Conservation (phyloP, 371 early-diverging fungal species). For the Thermomucor indicae-seudaticae region DNA sequence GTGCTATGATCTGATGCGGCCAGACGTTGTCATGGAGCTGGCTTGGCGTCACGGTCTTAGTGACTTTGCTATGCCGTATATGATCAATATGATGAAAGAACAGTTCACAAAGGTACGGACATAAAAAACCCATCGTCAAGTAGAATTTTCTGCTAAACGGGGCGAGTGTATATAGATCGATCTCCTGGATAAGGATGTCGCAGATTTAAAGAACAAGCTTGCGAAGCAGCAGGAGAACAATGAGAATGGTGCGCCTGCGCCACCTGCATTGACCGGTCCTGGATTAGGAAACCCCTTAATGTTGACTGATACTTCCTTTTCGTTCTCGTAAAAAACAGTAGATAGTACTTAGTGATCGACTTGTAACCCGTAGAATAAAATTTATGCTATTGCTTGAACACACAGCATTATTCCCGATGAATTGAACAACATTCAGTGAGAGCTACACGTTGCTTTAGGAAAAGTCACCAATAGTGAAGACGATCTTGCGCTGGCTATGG, state of each 20-base stretch:
- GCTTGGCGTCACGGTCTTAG: slow-evolving; percentile 84
- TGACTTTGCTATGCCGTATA: slow-evolving; percentile 95
- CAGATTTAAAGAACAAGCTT: slow-evolving; percentile 18
- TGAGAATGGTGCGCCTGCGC: slow-evolving; percentile 33
- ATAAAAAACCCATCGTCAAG: not conserved
- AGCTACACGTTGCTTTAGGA: too few relatives aligned
- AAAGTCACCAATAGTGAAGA: too few relatives aligned
- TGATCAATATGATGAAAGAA: slow-evolving; percentile 88
- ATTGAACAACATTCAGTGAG: too few relatives aligned
- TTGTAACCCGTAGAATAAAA: too few relatives aligned
- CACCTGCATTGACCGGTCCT: slow-evolving; percentile 27
- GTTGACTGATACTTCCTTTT: too few relatives aligned
- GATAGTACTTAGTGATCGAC: too few relatives aligned
- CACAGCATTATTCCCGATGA: too few relatives aligned
- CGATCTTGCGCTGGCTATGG: too few relatives aligned
- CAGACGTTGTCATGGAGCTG: slow-evolving; percentile 93
- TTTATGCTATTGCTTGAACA: too few relatives aligned
- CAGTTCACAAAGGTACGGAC: slow-evolving; percentile 64
- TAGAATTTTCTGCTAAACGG: not conserved
- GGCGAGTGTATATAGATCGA: slow-evolving; percentile 8
- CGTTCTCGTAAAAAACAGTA: too few relatives aligned
- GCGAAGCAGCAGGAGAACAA: slow-evolving; percentile 17
- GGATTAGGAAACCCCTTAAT: slow-evolving; percentile 67
- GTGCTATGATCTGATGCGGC: slow-evolving; percentile 91
- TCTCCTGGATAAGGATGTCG: slow-evolving; percentile 19